These are phyloP conservation scores for Persicaria maculosa DNA, from an alignment of 148 eudicot species.

Conservation along the genomic window DNA sequence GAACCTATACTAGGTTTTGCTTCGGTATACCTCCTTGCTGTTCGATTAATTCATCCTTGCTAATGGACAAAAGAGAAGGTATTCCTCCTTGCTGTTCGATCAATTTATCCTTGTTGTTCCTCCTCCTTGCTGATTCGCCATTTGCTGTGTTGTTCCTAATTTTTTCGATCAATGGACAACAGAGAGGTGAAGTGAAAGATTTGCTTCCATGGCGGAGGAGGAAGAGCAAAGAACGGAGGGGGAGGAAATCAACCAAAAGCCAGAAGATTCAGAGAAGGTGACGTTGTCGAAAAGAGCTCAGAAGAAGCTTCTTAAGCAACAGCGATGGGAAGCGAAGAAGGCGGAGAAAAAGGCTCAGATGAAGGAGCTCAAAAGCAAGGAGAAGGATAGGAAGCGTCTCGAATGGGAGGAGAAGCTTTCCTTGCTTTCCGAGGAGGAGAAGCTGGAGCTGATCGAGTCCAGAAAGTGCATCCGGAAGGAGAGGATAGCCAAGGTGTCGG, in stretches of 20 bases:
- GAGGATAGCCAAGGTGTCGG: constrained; percentile 55
- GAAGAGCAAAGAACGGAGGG: neutral
- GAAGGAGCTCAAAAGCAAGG: constrained; percentile 57
- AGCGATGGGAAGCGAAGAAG: constrained; percentile 58
- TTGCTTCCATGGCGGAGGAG: constrained; percentile 1
- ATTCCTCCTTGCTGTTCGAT: too few relatives aligned
- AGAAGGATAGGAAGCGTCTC: constrained; percentile 52
- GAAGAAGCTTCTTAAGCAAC: constrained; percentile 61
- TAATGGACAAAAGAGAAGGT: too few relatives aligned
- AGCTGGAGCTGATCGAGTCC: constrained; percentile 40
- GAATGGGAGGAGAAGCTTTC: constrained; percentile 75
- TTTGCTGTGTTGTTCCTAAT: too few relatives aligned
- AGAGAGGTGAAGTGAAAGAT: neutral
- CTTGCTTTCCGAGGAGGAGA: constrained; percentile 53
- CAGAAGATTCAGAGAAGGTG: neutral
- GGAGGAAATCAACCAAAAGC: neutral
- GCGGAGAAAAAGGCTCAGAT: constrained; percentile 65
- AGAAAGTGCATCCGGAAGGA: constrained; percentile 48
- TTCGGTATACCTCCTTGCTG: too few relatives aligned
- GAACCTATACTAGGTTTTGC: too few relatives aligned
- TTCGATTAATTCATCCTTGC: too few relatives aligned
- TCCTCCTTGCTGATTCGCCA: too few relatives aligned
- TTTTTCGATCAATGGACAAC: neutral
- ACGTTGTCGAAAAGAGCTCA: constrained; percentile 61
- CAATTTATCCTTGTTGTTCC: too few relatives aligned